These are phyloP conservation scores for Yamadazyma sp. DNA, from an alignment of 1,139 yeast species.

Conservation along the genomic window DNA sequence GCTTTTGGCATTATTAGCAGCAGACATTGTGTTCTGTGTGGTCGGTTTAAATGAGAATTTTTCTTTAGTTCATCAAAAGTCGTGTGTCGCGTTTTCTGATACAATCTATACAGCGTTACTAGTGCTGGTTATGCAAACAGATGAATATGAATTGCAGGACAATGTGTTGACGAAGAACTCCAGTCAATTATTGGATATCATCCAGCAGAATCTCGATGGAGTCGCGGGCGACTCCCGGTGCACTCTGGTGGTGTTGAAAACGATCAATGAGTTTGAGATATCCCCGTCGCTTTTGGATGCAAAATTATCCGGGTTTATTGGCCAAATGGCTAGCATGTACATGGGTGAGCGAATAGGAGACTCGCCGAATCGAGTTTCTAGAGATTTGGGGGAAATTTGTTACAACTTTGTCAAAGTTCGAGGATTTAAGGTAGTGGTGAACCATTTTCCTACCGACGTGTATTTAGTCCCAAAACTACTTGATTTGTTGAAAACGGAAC, in stretches of 20 bases:
- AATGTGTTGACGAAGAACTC: slow-evolving; percentile 5
- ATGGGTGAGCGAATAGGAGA: slow-evolving; percentile 8
- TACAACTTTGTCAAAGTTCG: slow-evolving; percentile 66
- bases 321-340: slow-evolving; percentile 28
- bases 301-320: slow-evolving; percentile 33
- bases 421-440: slow-evolving; percentile 59
- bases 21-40: slow-evolving; percentile 12
- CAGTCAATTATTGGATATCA: slow-evolving; percentile 7
- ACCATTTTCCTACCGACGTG: slow-evolving; percentile 62
- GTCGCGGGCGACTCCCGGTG: neutral
- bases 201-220: neutral
- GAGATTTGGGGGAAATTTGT: slow-evolving; percentile 31
- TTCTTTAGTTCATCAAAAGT: slow-evolving; percentile 4
- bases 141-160: neutral
- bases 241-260: neutral
- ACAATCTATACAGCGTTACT: neutral
- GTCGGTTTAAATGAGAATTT: slow-evolving; percentile 1
- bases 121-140: slow-evolving; percentile 1
- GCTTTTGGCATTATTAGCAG: slow-evolving; percentile 14
- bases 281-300: slow-evolving; percentile 54
- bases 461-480: slow-evolving; percentile 43
- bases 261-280: slow-evolving; percentile 51
- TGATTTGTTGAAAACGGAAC: slow-evolving; percentile 14
- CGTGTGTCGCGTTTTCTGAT: slow-evolving; percentile 4
- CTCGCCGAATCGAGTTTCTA: slow-evolving; percentile 1